Percentiles rank a stretch among this genome's conserved stretches.
Conservation (phyloP, 345 rosid genomes). For the Nasturtium officinale region DNA sequence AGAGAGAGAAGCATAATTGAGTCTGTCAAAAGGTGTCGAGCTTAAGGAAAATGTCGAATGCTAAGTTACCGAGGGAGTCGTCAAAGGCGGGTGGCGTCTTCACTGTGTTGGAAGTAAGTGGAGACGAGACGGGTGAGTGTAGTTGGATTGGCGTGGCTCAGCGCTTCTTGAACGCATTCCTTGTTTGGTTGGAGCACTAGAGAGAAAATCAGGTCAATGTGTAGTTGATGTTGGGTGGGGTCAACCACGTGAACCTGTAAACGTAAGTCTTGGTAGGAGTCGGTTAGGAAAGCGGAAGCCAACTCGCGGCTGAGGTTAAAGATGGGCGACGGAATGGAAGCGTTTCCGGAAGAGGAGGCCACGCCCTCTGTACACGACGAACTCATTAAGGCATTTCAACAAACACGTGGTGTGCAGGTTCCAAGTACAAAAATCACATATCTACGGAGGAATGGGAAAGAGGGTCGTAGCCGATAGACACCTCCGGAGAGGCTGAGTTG, state of each 20-base stretch:
- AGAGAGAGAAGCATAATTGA: conserved; percentile 55
- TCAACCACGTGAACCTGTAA: conserved; percentile 46
- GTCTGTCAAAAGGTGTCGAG: conserved; percentile 57
- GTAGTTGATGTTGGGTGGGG: not conserved
- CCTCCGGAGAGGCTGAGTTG: conserved; percentile 49
- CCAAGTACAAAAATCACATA: not conserved
- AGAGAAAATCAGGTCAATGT: conserved; percentile 44
- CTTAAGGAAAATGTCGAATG: conserved; percentile 51
- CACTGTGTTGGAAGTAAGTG: conserved; percentile 67
- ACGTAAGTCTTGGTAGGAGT: conserved; percentile 64
- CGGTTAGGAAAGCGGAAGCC: conserved; percentile 55
- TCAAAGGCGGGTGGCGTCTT: conserved; percentile 54
- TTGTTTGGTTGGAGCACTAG: conserved; percentile 60
- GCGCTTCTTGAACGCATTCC: conserved; percentile 62
- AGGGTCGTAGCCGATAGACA: conserved; percentile 32
- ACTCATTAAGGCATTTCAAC: conserved; percentile 50
- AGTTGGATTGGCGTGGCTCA: conserved; percentile 46
- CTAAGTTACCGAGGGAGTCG: conserved; percentile 53
- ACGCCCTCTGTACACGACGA: conserved; percentile 44
- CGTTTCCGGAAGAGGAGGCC: conserved; percentile 1
- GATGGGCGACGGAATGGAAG: conserved; percentile 48
- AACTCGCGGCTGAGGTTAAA: conserved; percentile 57
- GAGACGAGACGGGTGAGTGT: conserved; percentile 58
- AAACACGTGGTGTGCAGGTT: conserved; percentile 45
- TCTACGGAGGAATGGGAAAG: conserved; percentile 46